Conservation (phyloP, 1,284 basidiomycete genomes). For the Heterobasidion occidentale region DNA sequence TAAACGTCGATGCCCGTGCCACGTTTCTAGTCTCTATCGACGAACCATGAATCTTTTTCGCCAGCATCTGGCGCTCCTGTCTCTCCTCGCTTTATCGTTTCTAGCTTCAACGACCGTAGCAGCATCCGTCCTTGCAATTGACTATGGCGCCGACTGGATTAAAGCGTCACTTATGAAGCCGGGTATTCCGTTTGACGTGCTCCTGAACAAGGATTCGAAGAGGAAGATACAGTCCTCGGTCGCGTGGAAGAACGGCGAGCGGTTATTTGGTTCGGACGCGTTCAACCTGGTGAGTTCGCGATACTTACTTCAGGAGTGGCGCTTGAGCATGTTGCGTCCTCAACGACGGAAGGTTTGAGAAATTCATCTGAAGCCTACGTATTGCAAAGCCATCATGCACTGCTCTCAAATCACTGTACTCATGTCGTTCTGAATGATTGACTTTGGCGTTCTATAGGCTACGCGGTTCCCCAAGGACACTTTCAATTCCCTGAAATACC, state of each 20-base stretch:
- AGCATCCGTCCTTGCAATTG: constrained; percentile 80
- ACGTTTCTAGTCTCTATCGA: constrained; percentile 1
- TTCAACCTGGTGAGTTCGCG: constrained; percentile 68
- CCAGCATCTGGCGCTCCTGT: constrained; percentile 7
- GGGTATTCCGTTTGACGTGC: constrained; percentile 91
- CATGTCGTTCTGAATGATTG: background rate
- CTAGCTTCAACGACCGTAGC: constrained; percentile 4
- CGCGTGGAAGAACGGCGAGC: constrained; percentile 82
- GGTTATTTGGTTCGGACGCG: constrained; percentile 85
- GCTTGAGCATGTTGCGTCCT: background rate
- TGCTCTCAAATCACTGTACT: background rate
- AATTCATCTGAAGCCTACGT: background rate
- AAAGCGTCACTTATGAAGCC: constrained; percentile 97
- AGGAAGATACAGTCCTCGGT: constrained; percentile 90
- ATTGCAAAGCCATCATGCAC: background rate
- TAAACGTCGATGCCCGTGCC: constrained; percentile 4
- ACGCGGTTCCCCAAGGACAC: constrained; percentile 86
- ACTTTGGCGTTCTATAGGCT: constrained; percentile 51
- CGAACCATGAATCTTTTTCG: constrained; percentile 5
- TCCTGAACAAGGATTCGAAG: constrained; percentile 95
- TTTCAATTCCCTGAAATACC: constrained; percentile 80
- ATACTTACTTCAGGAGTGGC: background rate
- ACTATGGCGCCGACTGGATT: constrained; percentile 95
- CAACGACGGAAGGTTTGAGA: background rate
- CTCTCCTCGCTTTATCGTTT: constrained; percentile 6